Evolutionary conservation across 208 protist genomes (phyloP).

Genomic region (Trypanosoma melophagium): DNA sequence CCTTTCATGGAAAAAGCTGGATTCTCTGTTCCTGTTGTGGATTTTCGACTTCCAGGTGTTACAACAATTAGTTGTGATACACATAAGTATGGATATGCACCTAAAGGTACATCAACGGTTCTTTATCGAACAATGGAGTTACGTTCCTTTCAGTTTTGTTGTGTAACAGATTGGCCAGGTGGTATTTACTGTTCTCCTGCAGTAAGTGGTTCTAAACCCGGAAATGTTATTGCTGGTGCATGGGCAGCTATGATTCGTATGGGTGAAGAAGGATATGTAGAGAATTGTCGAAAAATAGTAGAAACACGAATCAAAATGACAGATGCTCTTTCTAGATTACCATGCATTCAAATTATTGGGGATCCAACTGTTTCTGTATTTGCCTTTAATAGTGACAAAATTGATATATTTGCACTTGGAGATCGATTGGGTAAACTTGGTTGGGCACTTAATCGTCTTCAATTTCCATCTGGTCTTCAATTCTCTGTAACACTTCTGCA

Average conservation of each 20-base stretch:
- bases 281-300: slow-evolving; percentile 78
- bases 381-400: slow-evolving; percentile 75
- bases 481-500: slow-evolving; percentile 91
- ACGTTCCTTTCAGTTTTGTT: slow-evolving; percentile 95
- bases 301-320: slow-evolving; percentile 79
- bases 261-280: slow-evolving; percentile 89
- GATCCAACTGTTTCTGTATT: slow-evolving; percentile 83
- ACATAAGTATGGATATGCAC: slow-evolving; percentile 99
- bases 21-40: slow-evolving; percentile 84
- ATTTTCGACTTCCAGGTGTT: slow-evolving; percentile 96
- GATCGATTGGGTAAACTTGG: slow-evolving; percentile 78
- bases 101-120: slow-evolving; percentile 97
- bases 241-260: slow-evolving; percentile 96
- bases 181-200: slow-evolving; percentile 98
- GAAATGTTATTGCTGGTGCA: slow-evolving; percentile 94
- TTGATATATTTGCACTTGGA: slow-evolving; percentile 93
- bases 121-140: slow-evolving; percentile 91
- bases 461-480: slow-evolving; percentile 93
- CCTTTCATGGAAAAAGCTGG: slow-evolving; percentile 95
- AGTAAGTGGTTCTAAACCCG: slow-evolving; percentile 93
- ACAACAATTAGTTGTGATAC: slow-evolving; percentile 98
- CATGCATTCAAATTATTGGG: slow-evolving; percentile 84
- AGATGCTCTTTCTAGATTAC: slow-evolving; percentile 54
- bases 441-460: slow-evolving; percentile 94
- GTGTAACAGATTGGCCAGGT: slow-evolving; percentile 95